Base-by-base conservation (phyloP, 2,329 filamentous ascomycete species). In the Xylariaceae sp. region DNA sequence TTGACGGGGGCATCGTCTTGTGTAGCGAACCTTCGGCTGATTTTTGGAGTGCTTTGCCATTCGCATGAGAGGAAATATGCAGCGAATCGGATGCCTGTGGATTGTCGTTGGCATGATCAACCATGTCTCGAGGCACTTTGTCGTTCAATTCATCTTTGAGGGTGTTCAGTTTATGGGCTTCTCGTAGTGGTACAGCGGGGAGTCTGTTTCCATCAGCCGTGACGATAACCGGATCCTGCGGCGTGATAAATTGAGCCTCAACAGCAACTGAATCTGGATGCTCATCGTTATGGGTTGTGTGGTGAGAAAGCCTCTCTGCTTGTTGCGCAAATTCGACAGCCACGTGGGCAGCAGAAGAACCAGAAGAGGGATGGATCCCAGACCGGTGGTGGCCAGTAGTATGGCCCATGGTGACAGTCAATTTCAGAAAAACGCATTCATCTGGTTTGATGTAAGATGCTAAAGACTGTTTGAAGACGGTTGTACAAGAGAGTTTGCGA, bases 161-260 rank as follows among this genome's bases (percentile, higher is more conserved):
- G 4, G 77, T 67, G 68, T 93, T 93, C 53, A 93, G 78, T 68
- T 86, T 89, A 58, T 84, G 78, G 1, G 89, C 89, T 73, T 93
- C 89, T 29, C 82, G 77, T 3, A 91, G 69, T 1, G 89, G 89
- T 1, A 92, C 85, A 1, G 83, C 82, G 0, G 89, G 89, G 5
- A 92, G 71, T 40, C 88, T 78, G 45, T 82, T 80, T 26, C 88
- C 89, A 68, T 88, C 83, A 14, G 81, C 80, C 1, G 88, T 91
- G 50, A 87, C 76, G 44, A 93, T 83, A 16, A 92, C 84, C 0
- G 89, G 84, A 69, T 93, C 89, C 47, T 88, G 84, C 0, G 87
- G 82, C 0, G 89, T 93, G 29, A 88, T 75, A 58, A 82, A 85
- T n/a, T 74, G 80, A 26, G 88, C 88, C 67, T 87, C 79, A 47